phyloP scores from a whole-genome alignment of 2,329 filamentous ascomycete genomes.

The Penicillium freii region DNA sequence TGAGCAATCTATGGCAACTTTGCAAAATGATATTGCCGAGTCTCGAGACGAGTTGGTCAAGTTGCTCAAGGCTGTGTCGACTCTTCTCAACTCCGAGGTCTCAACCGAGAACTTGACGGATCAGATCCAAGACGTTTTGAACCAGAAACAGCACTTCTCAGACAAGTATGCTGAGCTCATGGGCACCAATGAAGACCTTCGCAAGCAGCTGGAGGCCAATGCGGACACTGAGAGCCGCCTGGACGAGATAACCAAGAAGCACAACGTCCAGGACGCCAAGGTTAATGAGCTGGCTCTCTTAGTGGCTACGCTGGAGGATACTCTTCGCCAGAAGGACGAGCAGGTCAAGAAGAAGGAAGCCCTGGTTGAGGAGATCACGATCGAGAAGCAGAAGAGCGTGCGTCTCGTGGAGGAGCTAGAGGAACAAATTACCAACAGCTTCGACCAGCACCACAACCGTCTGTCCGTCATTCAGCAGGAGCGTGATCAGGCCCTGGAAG shows the following conservation, averaged over 20 bases:
- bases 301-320: conserved; percentile 48
- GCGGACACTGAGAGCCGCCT: conserved; percentile 39
- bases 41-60: conserved; percentile 66
- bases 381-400: conserved; percentile 84
- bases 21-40: conserved; percentile 63
- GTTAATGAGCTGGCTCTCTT: conserved; percentile 55
- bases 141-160: conserved; percentile 44
- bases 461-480: conserved; percentile 78
- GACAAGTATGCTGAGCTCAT: conserved; percentile 45
- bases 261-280: conserved; percentile 55
- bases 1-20: conserved; percentile 55
- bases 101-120: conserved; percentile 59
- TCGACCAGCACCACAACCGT: conserved; percentile 91
- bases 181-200: conserved; percentile 40
- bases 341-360: conserved; percentile 48
- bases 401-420: conserved; percentile 92
- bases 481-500: conserved; percentile 72
- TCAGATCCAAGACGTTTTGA: conserved; percentile 57
- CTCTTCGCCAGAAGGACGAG: conserved; percentile 44
- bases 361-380: conserved; percentile 51
- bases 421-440: conserved; percentile 92
- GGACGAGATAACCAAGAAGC: conserved; percentile 41
- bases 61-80: conserved; percentile 60
- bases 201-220: conserved; percentile 37
- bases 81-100: conserved; percentile 47